Base-by-base conservation (phyloP, 306 rosid species). In the Myrica gale region DNA sequence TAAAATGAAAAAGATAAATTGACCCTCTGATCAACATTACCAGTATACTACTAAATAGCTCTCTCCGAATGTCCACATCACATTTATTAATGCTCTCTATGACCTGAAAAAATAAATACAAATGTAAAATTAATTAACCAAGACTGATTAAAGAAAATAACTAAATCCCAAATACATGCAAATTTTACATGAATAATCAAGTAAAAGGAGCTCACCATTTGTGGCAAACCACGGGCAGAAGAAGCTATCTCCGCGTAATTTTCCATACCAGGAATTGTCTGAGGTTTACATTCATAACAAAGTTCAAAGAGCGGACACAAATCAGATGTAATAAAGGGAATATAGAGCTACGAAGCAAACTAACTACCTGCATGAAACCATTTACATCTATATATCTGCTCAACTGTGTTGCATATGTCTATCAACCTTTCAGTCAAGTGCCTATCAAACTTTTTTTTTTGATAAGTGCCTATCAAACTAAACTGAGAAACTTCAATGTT, bases 191-290 rank as follows among this genome's bases (percentile, higher is more conserved):
- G 42, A 42, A 67, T 39, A 54, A 57, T 15, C 46, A 80, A 72
- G 62, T 76, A 69, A 53, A 62, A 23, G 3, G 20, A 75, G 52
- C 19, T 69, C 85, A 92, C 99, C 99, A 96, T 92, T 72, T 92
- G 99, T 39, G 99, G 99, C 79, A 96, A 87, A 65, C 98, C 98
- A 46, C 93, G 93, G 78, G 83, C 90, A 46, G 89, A 78, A 69
- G 87, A 82, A 87, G 88, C 88, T 70, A 88, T 85, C 72, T 96
- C 98, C 42, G 87, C 82, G 78, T 80, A 92, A 87, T 81, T 81
- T 87, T 92, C 97, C 91, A 89, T 88, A 71, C 99, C 98, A 76
- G 98, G 98, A 83, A 96, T 96, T 37, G 96, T 85, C 99, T 96
- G 86, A 62, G 39, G 76, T 60, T 81, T 79, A 52, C 60, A 79